Evolutionary conservation across 768 basidiomycete genomes (phyloP), one percentile per base, ranked within the genome.

Genomic region (Tephrocybe sp.): DNA sequence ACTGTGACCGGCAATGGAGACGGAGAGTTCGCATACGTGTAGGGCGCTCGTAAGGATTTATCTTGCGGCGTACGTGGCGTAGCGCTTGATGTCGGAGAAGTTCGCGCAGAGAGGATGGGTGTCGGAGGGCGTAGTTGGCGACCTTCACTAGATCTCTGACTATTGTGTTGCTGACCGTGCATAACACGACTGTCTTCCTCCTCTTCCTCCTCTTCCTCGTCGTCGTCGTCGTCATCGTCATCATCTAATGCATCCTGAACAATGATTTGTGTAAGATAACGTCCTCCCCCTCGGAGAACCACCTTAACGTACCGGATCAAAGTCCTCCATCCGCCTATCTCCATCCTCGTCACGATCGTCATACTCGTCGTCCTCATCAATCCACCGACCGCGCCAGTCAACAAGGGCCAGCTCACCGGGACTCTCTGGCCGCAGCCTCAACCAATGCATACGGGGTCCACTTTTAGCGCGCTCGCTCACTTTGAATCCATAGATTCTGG

Each of bases 361-460:
- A 46, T 79, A 76, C 34, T 78, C 76, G 46, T 78, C 76, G 44
- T 79, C 77, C 16, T 79, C 79, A 53, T 82, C 81, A 53, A 91
- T 83, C 92, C 93, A 98, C 42, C 89, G 73, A 5, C 95, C 95
- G 50, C 89, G 79, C 83, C 86, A 92, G 65, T 97, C 95, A 25
- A 97, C 94, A 60, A 78, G 73, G 58, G 94, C 92, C 60, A 98
- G 67, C 59, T 95, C 92, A 47, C 80, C 80, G 1, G 84, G 78
- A 50, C 76, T 83, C 65, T 88, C 84, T 26, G 96, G 96, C 51
- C 96, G 76, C 67, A 93, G 66, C 47, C 97, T 78, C 67, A 98
- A 68, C 97, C 97, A 99, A 61, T 87, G 86, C 95, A 99, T 98
- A 51, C 97, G 78, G 12, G 97, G 97, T 4, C 97, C 97, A 59